Evolutionary conservation across 179 eudicot species (phyloP).

Genomic region (Beta macrorhiza): DNA sequence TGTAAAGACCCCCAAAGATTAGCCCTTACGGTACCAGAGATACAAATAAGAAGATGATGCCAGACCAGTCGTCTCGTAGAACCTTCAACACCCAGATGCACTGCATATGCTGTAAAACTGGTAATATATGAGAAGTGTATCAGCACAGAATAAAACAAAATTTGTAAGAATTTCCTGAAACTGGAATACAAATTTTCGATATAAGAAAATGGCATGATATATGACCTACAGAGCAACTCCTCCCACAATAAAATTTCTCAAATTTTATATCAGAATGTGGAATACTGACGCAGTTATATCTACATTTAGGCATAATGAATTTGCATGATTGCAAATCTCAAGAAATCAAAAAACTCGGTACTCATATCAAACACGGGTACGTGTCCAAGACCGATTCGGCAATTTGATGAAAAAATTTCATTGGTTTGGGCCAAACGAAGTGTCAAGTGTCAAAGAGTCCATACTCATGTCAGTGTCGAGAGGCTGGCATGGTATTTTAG

Average conservation of each 20-base stretch:
- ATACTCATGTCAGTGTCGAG: too few species aligned
- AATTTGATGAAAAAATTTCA: too few species aligned
- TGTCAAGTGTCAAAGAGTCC: too few species aligned
- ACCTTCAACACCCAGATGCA: conserved; percentile 10
- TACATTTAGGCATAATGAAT: neutral
- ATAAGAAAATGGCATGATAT: neutral
- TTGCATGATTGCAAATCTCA: neutral
- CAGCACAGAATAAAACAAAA: neutral
- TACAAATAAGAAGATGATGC: neutral
- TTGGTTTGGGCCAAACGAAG: too few species aligned
- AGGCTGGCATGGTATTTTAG: too few species aligned
- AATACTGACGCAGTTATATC: neutral
- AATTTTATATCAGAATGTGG: neutral
- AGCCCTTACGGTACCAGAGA: neutral
- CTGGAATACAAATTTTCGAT: neutral
- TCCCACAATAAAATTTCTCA: neutral
- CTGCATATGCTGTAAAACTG: neutral
- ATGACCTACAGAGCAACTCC: neutral
- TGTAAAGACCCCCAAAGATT: neutral
- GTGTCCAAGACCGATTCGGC: too few species aligned
- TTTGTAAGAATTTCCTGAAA: neutral
- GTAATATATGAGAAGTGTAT: neutral
- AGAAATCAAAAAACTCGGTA: neutral
- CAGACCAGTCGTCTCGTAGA: neutral
- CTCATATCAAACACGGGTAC: too few species aligned